Percentiles rank a stretch among this genome's conserved stretches.
Conservation (phyloP, 768 basidiomycete genomes). For the Xerocomellus amylosporus region DNA sequence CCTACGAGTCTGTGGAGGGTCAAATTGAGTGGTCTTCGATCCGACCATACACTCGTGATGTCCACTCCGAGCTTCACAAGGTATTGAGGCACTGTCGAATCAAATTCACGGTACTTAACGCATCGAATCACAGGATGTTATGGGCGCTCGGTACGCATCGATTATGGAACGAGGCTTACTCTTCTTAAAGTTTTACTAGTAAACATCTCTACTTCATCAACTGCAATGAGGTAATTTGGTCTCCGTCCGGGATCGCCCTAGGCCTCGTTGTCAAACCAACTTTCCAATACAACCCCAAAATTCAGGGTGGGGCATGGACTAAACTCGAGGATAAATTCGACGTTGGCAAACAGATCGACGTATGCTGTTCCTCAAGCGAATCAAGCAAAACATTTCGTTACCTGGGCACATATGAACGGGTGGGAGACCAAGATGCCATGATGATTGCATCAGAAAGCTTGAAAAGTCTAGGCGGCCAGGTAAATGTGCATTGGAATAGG, state of each 20-base stretch:
- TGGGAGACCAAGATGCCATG: conserved; percentile 10
- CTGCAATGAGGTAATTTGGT: conserved; percentile 22
- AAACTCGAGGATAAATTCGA: conserved; percentile 8
- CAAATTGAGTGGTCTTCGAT: conserved; percentile 13
- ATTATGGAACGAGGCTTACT: background rate
- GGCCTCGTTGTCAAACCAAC: conserved; percentile 25
- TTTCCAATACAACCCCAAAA: conserved; percentile 29
- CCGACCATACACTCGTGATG: background rate
- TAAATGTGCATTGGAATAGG: background rate
- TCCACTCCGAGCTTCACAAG: conserved; percentile 7
- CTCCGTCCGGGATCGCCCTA: conserved; percentile 19
- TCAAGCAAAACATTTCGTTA: conserved; percentile 9
- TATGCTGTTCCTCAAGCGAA: conserved; percentile 12
- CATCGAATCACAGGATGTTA: conserved; percentile 4
- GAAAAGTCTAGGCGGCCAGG: conserved; percentile 9
- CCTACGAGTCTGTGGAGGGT: conserved; percentile 13
- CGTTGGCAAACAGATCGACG: conserved; percentile 17
- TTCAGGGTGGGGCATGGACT: conserved; percentile 16
- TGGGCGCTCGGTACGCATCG: conserved; percentile 8
- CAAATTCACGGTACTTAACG: background rate
- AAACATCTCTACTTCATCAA: conserved; percentile 12
- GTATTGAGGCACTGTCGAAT: conserved; percentile 7
- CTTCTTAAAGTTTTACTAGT: conserved; percentile 1
- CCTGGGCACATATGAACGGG: conserved; percentile 29
- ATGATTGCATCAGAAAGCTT: conserved; percentile 11